phyloP scores from a whole-genome alignment of 495 filamentous ascomycete genomes.

The Podospora tetraspora region DNA sequence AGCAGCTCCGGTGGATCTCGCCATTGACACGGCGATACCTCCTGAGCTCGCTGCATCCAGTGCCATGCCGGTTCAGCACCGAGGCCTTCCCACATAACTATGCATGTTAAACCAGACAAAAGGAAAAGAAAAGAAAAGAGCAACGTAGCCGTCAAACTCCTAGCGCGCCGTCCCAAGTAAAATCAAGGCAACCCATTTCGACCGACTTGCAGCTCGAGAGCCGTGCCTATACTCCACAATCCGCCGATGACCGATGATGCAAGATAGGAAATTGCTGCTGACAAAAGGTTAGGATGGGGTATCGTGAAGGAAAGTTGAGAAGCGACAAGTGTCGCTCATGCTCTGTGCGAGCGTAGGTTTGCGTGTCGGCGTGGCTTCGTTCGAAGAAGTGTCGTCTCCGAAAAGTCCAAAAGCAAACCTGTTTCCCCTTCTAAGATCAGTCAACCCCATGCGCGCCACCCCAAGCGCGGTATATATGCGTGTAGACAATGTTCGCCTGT shows the following conservation, averaged over 20 bases:
- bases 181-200: neutral
- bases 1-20: neutral
- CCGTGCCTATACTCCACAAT: constrained; percentile 5
- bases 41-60: neutral
- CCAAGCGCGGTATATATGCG: neutral
- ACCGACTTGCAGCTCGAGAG: neutral
- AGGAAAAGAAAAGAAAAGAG: neutral
- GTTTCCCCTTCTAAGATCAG: constrained; percentile 10
- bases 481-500: neutral
- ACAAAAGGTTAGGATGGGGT: constrained; percentile 10
- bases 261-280: neutral
- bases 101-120: neutral
- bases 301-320: constrained; percentile 21
- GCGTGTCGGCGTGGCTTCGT: neutral
- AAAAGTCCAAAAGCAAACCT: constrained; percentile 7
- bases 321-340: constrained; percentile 6
- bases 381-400: neutral
- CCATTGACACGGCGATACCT: neutral
- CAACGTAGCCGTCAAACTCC: neutral
- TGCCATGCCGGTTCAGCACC: neutral
- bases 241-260: constrained; percentile 6
- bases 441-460: neutral
- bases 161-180: neutral
- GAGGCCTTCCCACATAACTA: neutral
- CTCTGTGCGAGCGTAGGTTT: constrained; percentile 8